Percentiles rank a stretch among this genome's conserved stretches.
Evolutionary conservation across 164 flowering plant genomes (phyloP).

Genomic region (Chloranthus sessilifolius): DNA sequence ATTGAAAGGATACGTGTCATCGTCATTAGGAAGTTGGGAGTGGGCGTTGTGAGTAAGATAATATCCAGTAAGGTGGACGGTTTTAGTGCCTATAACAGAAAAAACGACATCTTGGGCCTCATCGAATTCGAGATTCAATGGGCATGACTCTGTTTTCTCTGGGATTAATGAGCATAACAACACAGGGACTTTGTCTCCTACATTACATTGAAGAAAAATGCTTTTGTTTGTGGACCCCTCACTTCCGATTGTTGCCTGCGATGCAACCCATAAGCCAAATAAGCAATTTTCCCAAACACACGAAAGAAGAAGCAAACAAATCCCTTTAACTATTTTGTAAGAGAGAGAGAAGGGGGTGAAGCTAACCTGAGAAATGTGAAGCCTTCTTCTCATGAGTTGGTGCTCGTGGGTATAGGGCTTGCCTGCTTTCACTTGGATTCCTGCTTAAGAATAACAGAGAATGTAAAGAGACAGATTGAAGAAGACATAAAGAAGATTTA

Average conservation of each 20-base stretch:
- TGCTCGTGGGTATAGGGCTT: constrained; percentile 39
- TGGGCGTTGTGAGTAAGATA: too few relatives aligned
- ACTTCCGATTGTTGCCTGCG: constrained; percentile 70
- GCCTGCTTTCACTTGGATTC: constrained; percentile 71
- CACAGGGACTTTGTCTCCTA: constrained; percentile 54
- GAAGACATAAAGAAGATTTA: too few relatives aligned
- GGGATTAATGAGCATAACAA: constrained; percentile 66
- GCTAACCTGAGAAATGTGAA: constrained; percentile 67
- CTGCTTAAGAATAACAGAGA: too few relatives aligned
- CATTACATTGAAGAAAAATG: constrained; percentile 48
- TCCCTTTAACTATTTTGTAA: neutral
- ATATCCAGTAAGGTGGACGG: constrained; percentile 81
- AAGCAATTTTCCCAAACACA: too few relatives aligned
- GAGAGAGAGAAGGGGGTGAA: neutral
- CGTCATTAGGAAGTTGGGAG: constrained; percentile 33
- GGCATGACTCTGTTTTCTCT: constrained; percentile 45
- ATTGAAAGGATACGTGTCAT: constrained; percentile 54
- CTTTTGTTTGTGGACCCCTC: constrained; percentile 49
- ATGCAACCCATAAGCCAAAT: constrained; percentile 7
- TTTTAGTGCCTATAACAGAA: constrained; percentile 65
- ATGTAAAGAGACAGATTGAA: too few relatives aligned
- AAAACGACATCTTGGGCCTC: constrained; percentile 57
- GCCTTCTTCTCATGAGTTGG: constrained; percentile 37
- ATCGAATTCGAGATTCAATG: constrained; percentile 73
- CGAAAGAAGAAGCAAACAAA: too few relatives aligned